phyloP scores from a whole-genome alignment of 1,139 yeast species.

The Taphrina betulina region DNA sequence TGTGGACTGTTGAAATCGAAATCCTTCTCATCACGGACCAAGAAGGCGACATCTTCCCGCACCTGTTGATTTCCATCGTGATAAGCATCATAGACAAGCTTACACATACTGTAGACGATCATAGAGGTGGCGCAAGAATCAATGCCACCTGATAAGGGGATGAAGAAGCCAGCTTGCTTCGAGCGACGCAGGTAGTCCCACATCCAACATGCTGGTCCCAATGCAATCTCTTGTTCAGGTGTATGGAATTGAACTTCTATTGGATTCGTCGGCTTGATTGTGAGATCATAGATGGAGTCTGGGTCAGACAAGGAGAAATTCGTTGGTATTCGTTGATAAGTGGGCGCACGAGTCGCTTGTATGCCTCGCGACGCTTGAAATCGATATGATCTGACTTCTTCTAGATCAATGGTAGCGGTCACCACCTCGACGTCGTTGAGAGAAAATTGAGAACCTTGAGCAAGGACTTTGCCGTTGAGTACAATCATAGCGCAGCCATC shows the following conservation, averaged over 20 bases:
- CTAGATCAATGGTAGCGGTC: slow-evolving; percentile 88
- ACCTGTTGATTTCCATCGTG: slow-evolving; percentile 58
- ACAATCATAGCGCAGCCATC: slow-evolving; percentile 96
- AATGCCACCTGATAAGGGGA: slow-evolving; percentile 95
- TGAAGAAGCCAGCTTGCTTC: slow-evolving; percentile 82
- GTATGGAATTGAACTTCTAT: slow-evolving; percentile 59
- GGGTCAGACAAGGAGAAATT: slow-evolving; percentile 63
- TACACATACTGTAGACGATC: slow-evolving; percentile 91
- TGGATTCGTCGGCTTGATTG: slow-evolving; percentile 58
- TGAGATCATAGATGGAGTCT: slow-evolving; percentile 59
- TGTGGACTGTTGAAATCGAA: slow-evolving; percentile 42
- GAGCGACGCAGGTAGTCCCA: slow-evolving; percentile 97
- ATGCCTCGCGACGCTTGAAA: slow-evolving; percentile 71
- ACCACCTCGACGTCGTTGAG: slow-evolving; percentile 83
- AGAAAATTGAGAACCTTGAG: slow-evolving; percentile 90
- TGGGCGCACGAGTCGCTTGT: slow-evolving; percentile 56
- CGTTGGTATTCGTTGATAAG: slow-evolving; percentile 62
- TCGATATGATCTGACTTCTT: slow-evolving; percentile 83
- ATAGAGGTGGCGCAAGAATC: slow-evolving; percentile 97
- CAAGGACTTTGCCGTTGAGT: slow-evolving; percentile 84
- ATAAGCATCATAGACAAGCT: slow-evolving; percentile 69
- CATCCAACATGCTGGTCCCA: slow-evolving; percentile 98
- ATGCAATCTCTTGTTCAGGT: slow-evolving; percentile 94
- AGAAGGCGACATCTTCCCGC: slow-evolving; percentile 68
- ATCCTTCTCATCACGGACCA: slow-evolving; percentile 82